Evolutionary conservation across 345 rosid genomes (phyloP).

Genomic region (Sonneratia alba): DNA sequence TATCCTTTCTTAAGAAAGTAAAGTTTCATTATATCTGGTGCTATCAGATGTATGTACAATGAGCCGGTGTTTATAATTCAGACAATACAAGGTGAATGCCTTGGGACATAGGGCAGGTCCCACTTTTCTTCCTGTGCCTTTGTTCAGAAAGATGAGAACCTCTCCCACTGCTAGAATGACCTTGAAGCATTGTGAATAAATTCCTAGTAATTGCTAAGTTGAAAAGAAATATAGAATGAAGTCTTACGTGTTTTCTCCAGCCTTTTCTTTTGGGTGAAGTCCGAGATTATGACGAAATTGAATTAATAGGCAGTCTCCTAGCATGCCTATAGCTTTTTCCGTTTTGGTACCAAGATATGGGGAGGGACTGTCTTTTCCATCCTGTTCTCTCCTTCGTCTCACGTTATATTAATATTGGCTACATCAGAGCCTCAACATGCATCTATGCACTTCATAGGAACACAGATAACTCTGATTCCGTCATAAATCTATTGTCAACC

Average conservation of each 20-base stretch:
- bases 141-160: not conserved
- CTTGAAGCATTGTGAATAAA: not conserved
- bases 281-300: not conserved
- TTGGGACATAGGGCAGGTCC: not conserved
- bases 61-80: not conserved
- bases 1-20: not conserved
- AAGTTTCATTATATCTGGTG: not conserved
- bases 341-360: not conserved
- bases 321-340: too few relatives aligned
- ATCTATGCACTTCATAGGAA: too few relatives aligned
- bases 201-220: not conserved
- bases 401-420: not conserved
- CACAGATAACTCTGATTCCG: too few relatives aligned
- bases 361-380: not conserved
- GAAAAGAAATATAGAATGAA: not conserved
- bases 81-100: not conserved
- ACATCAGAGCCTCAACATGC: too few relatives aligned
- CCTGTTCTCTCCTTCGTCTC: not conserved
- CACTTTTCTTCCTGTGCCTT: not conserved
- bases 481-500: too few relatives aligned
- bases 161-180: not conserved
- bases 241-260: not conserved
- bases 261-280: too few relatives aligned
- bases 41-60: not conserved
- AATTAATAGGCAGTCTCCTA: not conserved